Base-by-base conservation (phyloP, 2,329 filamentous ascomycete genomes). In the Xylaria sp. region DNA sequence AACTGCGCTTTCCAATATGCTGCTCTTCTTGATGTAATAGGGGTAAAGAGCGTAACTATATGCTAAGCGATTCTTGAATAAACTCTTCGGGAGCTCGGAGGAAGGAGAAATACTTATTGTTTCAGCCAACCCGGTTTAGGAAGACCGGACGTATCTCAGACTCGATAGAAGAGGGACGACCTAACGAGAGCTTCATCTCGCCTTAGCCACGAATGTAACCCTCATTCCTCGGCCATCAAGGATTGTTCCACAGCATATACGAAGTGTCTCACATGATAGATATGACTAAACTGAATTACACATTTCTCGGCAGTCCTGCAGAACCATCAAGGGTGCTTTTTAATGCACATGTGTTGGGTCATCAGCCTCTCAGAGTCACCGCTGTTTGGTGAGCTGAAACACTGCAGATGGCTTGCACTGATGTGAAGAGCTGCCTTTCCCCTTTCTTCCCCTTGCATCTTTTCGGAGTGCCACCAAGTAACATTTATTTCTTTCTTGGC, bases 11-110 rank as follows among this genome's bases (percentile, higher is more conserved):
- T 28, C 46, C 46, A 28, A 12, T 50, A 50, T 50, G 20, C 46
- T 50, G 23, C 23, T 50, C 10, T 50, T 50, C 28, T 28, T 50
- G 4, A 15, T 30, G 10, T n/a, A 50, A 3, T 50, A 18, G 4
- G 46, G 46, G 46, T 50, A 50, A 50, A 50, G 46, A 50, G 46
- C 46, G 23, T 28, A 50, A 25, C 46, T 50, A 50, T 50, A 28
- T 50, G 46, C 46, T 25, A 50, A 50, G 46, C 46, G 10, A 50
- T 28, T 50, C 46, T 50, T 50, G 46, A 50, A 50, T 50, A 50
- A 50, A 50, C 46, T 30, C 46, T 50, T 18, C 46, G 15, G 46
- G 46, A 50, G 46, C 46, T 28, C 23, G 23, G 46, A 28, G 46
- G 46, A 50, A 50, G 46, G 46, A 28, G 23, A 50, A 28, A n/a